Evolutionary conservation across 331 rosid genomes (phyloP).

Genomic region (Malus hybrid): DNA sequence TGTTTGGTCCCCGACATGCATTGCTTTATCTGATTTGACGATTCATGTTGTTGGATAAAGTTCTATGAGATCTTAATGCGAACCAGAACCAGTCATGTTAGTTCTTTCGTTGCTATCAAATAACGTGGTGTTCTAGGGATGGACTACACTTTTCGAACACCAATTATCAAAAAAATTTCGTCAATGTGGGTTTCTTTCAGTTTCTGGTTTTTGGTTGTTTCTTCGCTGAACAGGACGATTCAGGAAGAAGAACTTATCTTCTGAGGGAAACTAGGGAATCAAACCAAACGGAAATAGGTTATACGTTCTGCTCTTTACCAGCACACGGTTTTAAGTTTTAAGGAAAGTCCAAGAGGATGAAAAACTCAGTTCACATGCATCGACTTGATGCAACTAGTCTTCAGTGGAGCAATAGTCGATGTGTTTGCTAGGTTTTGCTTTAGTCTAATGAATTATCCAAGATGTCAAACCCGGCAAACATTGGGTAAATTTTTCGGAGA

Average conservation of each 20-base stretch:
- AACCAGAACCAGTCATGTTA: neutral
- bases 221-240: neutral
- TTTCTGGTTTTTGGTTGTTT: neutral
- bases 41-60: neutral
- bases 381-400: neutral
- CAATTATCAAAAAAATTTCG: neutral
- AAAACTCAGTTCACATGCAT: neutral
- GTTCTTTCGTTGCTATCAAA: neutral
- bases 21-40: neutral
- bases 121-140: neutral
- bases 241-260: neutral
- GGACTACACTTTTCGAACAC: neutral
- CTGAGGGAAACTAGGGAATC: neutral
- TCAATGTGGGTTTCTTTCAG: neutral
- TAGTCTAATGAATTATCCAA: neutral
- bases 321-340: neutral
- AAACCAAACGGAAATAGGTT: neutral
- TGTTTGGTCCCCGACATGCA: neutral
- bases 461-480: neutral
- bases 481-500: neutral
- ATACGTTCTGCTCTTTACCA: neutral
- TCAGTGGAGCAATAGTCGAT: neutral
- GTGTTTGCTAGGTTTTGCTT: neutral
- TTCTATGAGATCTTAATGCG: neutral
- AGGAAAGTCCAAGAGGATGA: neutral